Base-by-base conservation (phyloP, 2,329 filamentous ascomycete species). In the Ilyonectria mors-panacis region DNA sequence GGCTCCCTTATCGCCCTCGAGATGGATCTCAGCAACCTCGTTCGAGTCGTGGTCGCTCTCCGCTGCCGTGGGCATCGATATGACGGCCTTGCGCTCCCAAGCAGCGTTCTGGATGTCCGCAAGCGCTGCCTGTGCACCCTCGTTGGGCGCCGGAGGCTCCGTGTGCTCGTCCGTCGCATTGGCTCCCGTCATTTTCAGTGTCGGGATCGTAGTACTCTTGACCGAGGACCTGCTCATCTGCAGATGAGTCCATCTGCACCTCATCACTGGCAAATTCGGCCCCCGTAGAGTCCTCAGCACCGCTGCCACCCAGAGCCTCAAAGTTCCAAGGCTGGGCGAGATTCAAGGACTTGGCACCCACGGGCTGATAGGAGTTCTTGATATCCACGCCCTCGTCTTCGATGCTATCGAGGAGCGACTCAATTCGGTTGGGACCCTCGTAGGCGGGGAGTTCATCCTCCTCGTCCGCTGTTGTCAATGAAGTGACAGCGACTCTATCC, bases 311-410 rank as follows among this genome's bases (percentile, higher is more conserved):
- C 39, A 86, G 73, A 21, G 74, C 77, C 42, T 78, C 77, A 68
- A 89, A 89, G 68, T 75, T 85, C 87, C 87, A 89, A 37, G 74
- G 70, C 65, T 83, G 79, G 23, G 75, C 75, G 66, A 82, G 75
- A 58, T 75, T 75, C 45, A 81, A 66, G 17, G 80, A 77, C 44
- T 75, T 77, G 37, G 76, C 60, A 12, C 71, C 73, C 66, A 78
- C 69, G 7, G 67, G 67, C 17, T 76, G 72, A 39, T 78, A 78
- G 55, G 78, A 77, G 55, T 81, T 81, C 30, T 77, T 70, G 66
- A 84, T 74, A 57, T 81, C 82, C 42, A 85, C 81, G 21, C 79
- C 83, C 69, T 88, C 86, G 48, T 87, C 85, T 65, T 87, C 85
- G 63, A 85, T 83, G 68, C 82, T 86, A 50, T 78, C 76, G 17